Base-by-base conservation (phyloP, 1,139 yeast species). In the Arxiozyma telluris region DNA sequence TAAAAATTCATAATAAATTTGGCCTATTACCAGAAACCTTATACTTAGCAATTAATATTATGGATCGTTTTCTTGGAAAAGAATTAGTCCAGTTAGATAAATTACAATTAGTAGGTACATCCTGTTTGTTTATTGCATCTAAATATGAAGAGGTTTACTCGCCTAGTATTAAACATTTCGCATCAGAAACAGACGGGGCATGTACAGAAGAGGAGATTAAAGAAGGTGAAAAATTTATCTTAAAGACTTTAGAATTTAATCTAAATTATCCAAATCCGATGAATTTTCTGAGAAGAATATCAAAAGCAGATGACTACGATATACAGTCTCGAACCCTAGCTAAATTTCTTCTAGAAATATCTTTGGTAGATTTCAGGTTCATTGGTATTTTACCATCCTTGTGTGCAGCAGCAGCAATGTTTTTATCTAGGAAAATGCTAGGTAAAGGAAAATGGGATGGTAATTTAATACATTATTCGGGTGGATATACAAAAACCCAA, bases 261-360 rank as follows among this genome's bases (percentile, higher is more conserved):
- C 76, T 90, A 64, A 85, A 88, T 64, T 89, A 87, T 67, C 96
- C 97, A 53, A 89, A 89, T 67, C 97, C 98, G 56, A 86, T 91
- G 90, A 90, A 90, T 71, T 91, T 90, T 67, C 74, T 91, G 64
- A 82, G 98, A 69, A 80, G 98, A 68, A 88, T 89, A 55, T 88
- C 96, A 51, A 89, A 89, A 70, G 98, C 98, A 44, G 98, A 91
- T 71, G 93, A 88, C 70, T 91, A 90, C 73, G 96, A 90, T 70
- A 88, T 89, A 57, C 93, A 87, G 71, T 83, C 94, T 52, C 82
- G 98, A 70, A 90, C 97, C 17, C 78, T 91, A 61, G 98, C 96
- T 41, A 91, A 91, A 71, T 91, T 89, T 69, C 75, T 91, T 55
- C 73, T 91, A 58, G 98, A 91, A 69, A 83, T 90, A 49, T 54